Base-by-base conservation (phyloP, 2,329 filamentous ascomycete species). In the Pochonia chlamydosporia region DNA sequence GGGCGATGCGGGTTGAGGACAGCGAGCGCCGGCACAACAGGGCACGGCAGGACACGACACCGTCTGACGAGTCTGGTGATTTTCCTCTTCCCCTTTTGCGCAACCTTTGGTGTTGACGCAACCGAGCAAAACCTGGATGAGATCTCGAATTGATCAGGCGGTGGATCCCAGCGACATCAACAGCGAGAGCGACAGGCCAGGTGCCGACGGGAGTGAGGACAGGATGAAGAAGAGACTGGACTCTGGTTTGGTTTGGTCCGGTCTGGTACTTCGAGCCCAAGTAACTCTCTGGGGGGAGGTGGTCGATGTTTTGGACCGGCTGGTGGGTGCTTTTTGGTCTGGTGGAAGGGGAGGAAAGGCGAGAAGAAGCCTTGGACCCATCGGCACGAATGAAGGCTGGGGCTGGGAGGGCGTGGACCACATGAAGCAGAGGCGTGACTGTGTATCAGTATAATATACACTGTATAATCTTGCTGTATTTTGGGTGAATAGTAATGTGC, bases 241-340 rank as follows among this genome's bases (percentile, higher is more conserved):
- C n/a, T n/a, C n/a, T n/a, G n/a, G n/a, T n/a, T n/a, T n/a, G n/a
- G n/a, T n/a, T n/a, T n/a, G n/a, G n/a, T n/a, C n/a, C n/a, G n/a
- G n/a, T n/a, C n/a, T n/a, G n/a, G 68, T 71, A 71, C 68, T 59
- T 70, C 56, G 49, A 58, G 55, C 56, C 54, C 60, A 71, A 67
- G 68, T 70, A 70, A 65, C 65, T 69, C 59, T 54, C 55, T 42
- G 35, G 54, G 56, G 55, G 56, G 55, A 52, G 51, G 52, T 51
- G 56, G 58, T 62, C 55, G 64, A 66, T 63, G 63, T 64, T 67
- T 67, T 64, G 62, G 63, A 62, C 58, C 60, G 61, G 59, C 41
- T 62, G 55, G 58, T 51, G 56, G 55, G 33, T 20, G 26, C 58
- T 61, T 56, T 63, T 63, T 64, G 35, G 59, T 63, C 62, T 64